Percentiles rank a stretch among this genome's conserved stretches.
Conservation (phyloP, 257 asterid species). For the Nicotiana tomentosiformis region DNA sequence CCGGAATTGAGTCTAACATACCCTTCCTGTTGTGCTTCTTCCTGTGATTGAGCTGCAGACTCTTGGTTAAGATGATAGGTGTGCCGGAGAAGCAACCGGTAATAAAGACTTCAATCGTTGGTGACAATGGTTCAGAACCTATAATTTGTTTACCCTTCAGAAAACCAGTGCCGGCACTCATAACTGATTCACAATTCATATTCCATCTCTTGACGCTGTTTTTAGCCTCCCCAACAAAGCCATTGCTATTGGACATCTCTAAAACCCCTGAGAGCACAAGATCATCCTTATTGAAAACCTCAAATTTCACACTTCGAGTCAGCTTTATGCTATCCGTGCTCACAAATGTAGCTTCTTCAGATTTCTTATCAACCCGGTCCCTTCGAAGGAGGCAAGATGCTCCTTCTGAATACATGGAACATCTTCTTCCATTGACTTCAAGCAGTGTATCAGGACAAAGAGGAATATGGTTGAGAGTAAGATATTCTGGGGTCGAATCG, state of each 20-base stretch:
- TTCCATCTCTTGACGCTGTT: slow-evolving; percentile 39
- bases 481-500: slow-evolving; percentile 60
- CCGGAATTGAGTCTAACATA: slow-evolving; percentile 62
- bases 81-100: slow-evolving; percentile 77
- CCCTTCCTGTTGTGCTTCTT: slow-evolving; percentile 61
- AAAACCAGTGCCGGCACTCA: slow-evolving; percentile 48
- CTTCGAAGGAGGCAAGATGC: slow-evolving; percentile 60
- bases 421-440: slow-evolving; percentile 71
- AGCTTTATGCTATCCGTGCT: slow-evolving; percentile 68
- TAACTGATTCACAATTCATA: slow-evolving; percentile 67
- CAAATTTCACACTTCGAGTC: slow-evolving; percentile 66
- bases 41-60: slow-evolving; percentile 49
- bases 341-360: slow-evolving; percentile 85
- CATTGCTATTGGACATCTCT: slow-evolving; percentile 50
- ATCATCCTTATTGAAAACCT: slow-evolving; percentile 56
- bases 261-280: slow-evolving; percentile 64
- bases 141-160: slow-evolving; percentile 55
- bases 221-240: slow-evolving; percentile 42
- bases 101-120: slow-evolving; percentile 78
- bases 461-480: slow-evolving; percentile 67
- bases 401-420: slow-evolving; percentile 59
- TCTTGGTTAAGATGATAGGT: slow-evolving; percentile 74
- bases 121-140: slow-evolving; percentile 42
- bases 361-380: slow-evolving; percentile 71
- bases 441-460: slow-evolving; percentile 58